Evolutionary conservation across 441 rosid genomes (phyloP), one percentile per base, ranked within the genome.

Genomic region (Eugenia klotzschiana): DNA sequence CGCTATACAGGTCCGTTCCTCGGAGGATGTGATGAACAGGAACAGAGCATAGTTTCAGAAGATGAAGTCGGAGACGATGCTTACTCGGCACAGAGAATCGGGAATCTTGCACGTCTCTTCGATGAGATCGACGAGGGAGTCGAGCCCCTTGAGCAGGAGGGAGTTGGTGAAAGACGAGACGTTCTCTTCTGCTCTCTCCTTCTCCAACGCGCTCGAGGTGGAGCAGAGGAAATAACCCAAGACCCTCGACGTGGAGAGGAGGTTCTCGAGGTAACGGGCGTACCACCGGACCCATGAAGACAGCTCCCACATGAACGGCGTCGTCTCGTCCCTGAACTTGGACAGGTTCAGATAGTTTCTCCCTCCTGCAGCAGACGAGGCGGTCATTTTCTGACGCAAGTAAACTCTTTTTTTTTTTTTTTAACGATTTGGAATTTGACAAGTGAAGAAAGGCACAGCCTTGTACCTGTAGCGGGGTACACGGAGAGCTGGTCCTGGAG

Each of bases 231-330:
- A 90, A 86, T 89, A 93, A 2, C 98, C 98, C 69, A 95, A 82
- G 79, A 87, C 80, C 84, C 98, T 88, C 20, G 94, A 93, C 6
- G 93, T 87, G 51, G 92, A 89, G 77, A 96, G 83, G 4, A 93
- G 89, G 80, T 89, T 87, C 87, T 96, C 98, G 4, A 96, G 90
- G 79, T 94, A 94, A 13, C 89, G 58, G 53, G 93, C 94, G 73
- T 93, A 93, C 98, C 98, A 96, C 89, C 98, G 86, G 57, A 94
- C 93, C 98, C 95, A 96, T 16, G 92, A 90, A 64, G 97, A 94
- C 53, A 94, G 90, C 81, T 96, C 96, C 99, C 98, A 96, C 25
- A 91, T 84, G 37, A 90, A 2, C 4, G 94, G 90, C 0, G 94
- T 83, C 7, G 91, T 82, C 37, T 85, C 84, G 80, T 94, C 97